Evolutionary conservation across 495 filamentous ascomycete genomes (phyloP), one percentile per base, ranked within the genome.

Genomic region (Aspergillus taichungensis): DNA sequence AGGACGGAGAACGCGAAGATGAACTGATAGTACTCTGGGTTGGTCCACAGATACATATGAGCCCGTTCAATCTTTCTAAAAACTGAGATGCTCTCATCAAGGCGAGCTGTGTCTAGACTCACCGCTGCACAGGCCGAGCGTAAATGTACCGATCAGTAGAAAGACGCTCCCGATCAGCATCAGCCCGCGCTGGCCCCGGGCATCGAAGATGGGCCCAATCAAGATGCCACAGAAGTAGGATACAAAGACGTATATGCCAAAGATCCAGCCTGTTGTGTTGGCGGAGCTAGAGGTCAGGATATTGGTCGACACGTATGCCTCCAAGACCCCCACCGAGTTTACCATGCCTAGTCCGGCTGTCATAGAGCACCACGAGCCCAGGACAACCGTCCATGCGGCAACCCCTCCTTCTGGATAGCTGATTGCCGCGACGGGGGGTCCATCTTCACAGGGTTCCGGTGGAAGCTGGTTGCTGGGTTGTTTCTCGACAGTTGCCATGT

Each of bases 251-350:
- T 81, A 83, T 13, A 84, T 42, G 8, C 73, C 75, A 53, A 86
- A 85, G 42, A 87, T 81, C 82, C 81, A 87, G 30, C 81, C 83
- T 14, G 83, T 68, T 1, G 67, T 68, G 27, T 74, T 72, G 6
- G 73, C 59, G 9, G 61, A 61, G 36, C 75, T 67, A 8, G 64
- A 43, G 6, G 60, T 60, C 8, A 86, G 66, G 38, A 84, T 77
- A 24, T 48, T 43, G 46, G 54, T 78, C 72, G 47, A 80, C 60
- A 62, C 67, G 50, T 82, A 78, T 3, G 74, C 74, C 50, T 85
- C 78, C 41, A 85, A 77, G 1, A 77, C 76, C 3, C 77, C 83
- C 1, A 81, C 67, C 46, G 68, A 76, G 52, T 87, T 87, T 69
- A 83, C 74, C 6, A 85, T 69, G 2, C 79, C 77, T 52, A 81